Percentiles rank a stretch among this genome's conserved stretches.
Evolutionary conservation across 2,329 filamentous ascomycete species (phyloP).

Genomic region (Fusarium verrucosum): DNA sequence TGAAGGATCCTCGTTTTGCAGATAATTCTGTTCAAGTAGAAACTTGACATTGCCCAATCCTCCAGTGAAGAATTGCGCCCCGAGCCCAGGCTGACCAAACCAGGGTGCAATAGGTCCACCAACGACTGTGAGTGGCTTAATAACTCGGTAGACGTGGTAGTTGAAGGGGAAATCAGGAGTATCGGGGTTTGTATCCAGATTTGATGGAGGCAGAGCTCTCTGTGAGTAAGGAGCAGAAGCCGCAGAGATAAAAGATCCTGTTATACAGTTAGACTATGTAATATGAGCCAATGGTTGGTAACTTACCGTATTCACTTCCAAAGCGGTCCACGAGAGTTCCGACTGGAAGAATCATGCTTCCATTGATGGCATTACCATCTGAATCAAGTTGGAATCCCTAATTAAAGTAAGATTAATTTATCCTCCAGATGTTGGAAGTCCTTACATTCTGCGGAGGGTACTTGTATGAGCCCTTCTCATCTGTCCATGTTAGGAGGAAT

Average conservation of each 20-base stretch:
- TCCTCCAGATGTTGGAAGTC: fast-evolving
- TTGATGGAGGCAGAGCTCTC: constrained; percentile 57
- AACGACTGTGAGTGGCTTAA: constrained; percentile 50
- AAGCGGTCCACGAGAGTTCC: constrained; percentile 60
- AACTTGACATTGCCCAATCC: constrained; percentile 36
- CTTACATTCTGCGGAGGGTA: constrained; percentile 53
- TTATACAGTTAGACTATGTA: neutral
- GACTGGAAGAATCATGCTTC: constrained; percentile 51
- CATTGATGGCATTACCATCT: constrained; percentile 50
- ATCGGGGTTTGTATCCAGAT: constrained; percentile 50
- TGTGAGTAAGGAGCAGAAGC: constrained; percentile 58
- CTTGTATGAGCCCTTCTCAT: constrained; percentile 39
- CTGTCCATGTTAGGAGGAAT: constrained; percentile 51
- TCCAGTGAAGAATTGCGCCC: constrained; percentile 48
- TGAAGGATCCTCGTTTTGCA: constrained; percentile 25
- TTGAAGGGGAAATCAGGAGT: constrained; percentile 54
- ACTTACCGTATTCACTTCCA: constrained; percentile 54
- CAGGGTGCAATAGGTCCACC: constrained; percentile 59
- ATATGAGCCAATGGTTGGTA: neutral
- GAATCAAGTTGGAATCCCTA: constrained; percentile 52
- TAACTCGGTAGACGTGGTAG: constrained; percentile 59
- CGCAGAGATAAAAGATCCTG: constrained; percentile 52
- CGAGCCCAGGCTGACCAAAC: constrained; percentile 62
- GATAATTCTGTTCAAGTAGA: constrained; percentile 31
- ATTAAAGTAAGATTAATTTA: neutral